phyloP scores from a whole-genome alignment of 495 filamentous ascomycete genomes.

The Coniosporium apollinis region DNA sequence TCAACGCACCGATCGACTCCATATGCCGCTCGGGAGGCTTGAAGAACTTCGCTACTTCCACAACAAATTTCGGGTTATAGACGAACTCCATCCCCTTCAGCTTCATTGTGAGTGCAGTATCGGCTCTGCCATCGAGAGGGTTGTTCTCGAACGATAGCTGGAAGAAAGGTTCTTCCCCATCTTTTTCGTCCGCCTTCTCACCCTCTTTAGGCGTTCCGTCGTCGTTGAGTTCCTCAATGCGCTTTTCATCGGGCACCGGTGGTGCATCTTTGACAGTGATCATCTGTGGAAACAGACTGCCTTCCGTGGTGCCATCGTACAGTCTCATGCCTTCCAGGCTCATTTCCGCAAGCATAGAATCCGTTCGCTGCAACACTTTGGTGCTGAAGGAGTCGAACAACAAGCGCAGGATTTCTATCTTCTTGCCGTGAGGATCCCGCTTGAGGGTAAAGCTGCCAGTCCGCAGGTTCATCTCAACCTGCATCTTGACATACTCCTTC shows the following conservation, averaged over 20 bases:
- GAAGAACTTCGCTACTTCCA: conserved; percentile 85
- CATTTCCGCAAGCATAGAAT: conserved; percentile 73
- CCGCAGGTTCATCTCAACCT: conserved; percentile 73
- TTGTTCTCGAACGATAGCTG: conserved; percentile 85
- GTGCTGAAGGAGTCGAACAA: conserved; percentile 90
- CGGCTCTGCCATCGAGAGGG: conserved; percentile 78
- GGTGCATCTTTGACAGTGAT: conserved; percentile 82
- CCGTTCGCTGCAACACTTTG: conserved; percentile 69
- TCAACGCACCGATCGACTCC: conserved; percentile 87
- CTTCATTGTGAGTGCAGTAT: conserved; percentile 76
- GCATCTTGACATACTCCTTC: conserved; percentile 76
- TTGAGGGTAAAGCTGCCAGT: conserved; percentile 90
- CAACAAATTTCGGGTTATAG: conserved; percentile 84
- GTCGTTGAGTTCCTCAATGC: conserved; percentile 46
- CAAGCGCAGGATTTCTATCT: conserved; percentile 66
- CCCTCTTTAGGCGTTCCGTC: conserved; percentile 22
- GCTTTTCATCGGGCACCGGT: conserved; percentile 28
- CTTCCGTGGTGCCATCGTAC: conserved; percentile 86
- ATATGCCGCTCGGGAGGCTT: conserved; percentile 90
- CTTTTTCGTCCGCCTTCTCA: conserved; percentile 17
- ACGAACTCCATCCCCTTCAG: conserved; percentile 91
- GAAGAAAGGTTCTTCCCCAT: conserved; percentile 65
- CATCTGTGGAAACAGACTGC: conserved; percentile 82
- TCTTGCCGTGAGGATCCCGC: conserved; percentile 64
- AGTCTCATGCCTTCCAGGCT: conserved; percentile 85